These are phyloP conservation scores for Fusarium floridanum DNA, from an alignment of 2,329 filamentous ascomycete genomes.

Conservation along the genomic window DNA sequence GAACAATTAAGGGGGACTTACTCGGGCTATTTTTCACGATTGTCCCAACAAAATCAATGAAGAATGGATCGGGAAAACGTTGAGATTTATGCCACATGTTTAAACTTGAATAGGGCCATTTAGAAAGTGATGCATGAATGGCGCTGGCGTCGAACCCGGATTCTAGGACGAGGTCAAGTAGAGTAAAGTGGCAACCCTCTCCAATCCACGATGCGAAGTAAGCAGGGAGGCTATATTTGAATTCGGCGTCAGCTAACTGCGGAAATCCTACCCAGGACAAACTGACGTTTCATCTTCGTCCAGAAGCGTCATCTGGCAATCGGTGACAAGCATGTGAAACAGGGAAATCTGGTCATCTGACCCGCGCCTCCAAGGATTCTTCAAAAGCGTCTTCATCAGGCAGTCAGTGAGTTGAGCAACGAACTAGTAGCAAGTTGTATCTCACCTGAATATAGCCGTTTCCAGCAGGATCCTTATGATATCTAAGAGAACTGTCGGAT, in stretches of 20 bases:
- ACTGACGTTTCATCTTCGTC: background rate
- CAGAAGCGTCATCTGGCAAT: background rate
- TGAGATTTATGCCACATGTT: no score
- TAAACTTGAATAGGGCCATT: no score
- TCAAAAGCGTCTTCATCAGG: background rate
- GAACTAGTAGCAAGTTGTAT: accelerated
- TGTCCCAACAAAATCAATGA: background rate
- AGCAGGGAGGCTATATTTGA: background rate
- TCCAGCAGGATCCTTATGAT: background rate
- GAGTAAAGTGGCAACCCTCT: background rate
- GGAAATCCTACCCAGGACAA: accelerated
- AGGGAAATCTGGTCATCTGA: background rate
- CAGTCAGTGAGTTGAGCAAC: background rate
- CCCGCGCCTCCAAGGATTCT: accelerated
- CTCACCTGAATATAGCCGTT: background rate
- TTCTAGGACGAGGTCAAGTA: background rate
- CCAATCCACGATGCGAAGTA: background rate
- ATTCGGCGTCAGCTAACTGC: background rate
- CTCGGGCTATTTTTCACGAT: background rate
- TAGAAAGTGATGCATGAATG: background rate
- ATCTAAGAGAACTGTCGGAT: background rate
- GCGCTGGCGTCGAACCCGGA: background rate
- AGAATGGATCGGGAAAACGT: background rate
- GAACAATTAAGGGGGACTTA: background rate
- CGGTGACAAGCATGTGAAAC: background rate